Evolutionary conservation across 2,329 filamentous ascomycete species (phyloP).

Genomic region (Fusarium transvaalense): DNA sequence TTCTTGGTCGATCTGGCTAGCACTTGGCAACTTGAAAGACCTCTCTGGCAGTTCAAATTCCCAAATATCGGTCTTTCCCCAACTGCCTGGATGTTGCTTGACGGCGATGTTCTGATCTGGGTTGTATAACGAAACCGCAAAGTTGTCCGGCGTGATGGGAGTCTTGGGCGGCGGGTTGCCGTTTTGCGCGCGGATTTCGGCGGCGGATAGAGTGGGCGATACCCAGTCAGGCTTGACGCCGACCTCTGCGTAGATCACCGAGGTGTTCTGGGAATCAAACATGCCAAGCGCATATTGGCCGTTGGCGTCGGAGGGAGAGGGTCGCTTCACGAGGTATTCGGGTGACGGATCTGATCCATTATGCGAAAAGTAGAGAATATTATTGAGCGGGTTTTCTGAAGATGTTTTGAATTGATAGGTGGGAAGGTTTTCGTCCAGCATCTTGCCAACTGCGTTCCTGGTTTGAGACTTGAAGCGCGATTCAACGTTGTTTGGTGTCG

Average conservation of each 20-base stretch:
- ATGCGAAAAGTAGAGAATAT: conserved; percentile 71
- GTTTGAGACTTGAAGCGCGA: conserved; percentile 7
- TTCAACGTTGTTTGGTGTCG: conserved; percentile 14
- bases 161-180: conserved; percentile 70
- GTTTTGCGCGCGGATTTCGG: conserved; percentile 79
- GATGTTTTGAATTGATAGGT: conserved; percentile 70
- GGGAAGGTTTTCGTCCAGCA: conserved; percentile 96
- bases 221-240: conserved; percentile 87
- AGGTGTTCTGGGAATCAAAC: conserved; percentile 82
- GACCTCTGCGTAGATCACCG: conserved; percentile 89
- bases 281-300: conserved; percentile 91
- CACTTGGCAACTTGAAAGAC: conserved; percentile 84
- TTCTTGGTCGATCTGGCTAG: conserved; percentile 81
- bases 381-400: conserved; percentile 67
- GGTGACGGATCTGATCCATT: conserved; percentile 84
- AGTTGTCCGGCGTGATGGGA: conserved; percentile 80
- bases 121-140: conserved; percentile 92
- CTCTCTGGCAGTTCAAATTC: conserved; percentile 93
- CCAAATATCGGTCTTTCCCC: conserved; percentile 85
- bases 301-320: conserved; percentile 74
- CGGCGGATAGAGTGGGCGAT: conserved; percentile 82
- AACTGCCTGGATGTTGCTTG: conserved; percentile 77
- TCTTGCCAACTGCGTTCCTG: conserved; percentile 54
- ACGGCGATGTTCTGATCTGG: conserved; percentile 86
- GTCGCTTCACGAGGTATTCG: conserved; percentile 84